Evolutionary conservation across 1,284 basidiomycete species (phyloP).

Genomic region (Phlebopus sp.): DNA sequence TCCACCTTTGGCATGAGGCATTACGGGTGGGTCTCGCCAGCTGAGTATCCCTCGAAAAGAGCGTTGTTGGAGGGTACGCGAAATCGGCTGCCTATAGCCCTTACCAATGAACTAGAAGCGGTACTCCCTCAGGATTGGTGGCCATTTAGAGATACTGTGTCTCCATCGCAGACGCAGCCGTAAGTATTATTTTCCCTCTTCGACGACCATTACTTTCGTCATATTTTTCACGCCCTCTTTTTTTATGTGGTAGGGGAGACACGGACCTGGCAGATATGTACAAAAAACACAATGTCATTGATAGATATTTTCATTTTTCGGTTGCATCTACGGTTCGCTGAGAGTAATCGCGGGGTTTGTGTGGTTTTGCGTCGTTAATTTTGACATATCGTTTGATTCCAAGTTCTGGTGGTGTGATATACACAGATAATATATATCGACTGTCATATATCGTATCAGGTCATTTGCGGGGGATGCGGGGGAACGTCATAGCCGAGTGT

Average conservation of each 20-base stretch:
- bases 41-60: conserved; percentile 13
- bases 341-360: neutral
- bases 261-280: conserved; percentile 7
- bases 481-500: too few species aligned
- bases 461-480: too few species aligned
- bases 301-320: neutral
- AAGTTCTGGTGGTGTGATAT: too few species aligned
- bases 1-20: conserved; percentile 13
- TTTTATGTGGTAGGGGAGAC: conserved; percentile 4
- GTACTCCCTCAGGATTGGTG: conserved; percentile 15
- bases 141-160: conserved; percentile 16
- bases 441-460: too few species aligned
- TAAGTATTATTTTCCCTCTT: neutral
- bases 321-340: neutral
- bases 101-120: conserved; percentile 11
- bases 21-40: conserved; percentile 15
- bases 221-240: neutral
- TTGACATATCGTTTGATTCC: too few species aligned
- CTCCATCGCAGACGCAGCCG: conserved; percentile 3
- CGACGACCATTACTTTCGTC: neutral
- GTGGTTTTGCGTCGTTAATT: neutral
- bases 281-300: neutral
- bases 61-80: conserved; percentile 12
- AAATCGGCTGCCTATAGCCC: conserved; percentile 9
- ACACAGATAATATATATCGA: too few species aligned